phyloP scores from a whole-genome alignment of 2,329 filamentous ascomycete genomes.

The Elsinoe ampelina region DNA sequence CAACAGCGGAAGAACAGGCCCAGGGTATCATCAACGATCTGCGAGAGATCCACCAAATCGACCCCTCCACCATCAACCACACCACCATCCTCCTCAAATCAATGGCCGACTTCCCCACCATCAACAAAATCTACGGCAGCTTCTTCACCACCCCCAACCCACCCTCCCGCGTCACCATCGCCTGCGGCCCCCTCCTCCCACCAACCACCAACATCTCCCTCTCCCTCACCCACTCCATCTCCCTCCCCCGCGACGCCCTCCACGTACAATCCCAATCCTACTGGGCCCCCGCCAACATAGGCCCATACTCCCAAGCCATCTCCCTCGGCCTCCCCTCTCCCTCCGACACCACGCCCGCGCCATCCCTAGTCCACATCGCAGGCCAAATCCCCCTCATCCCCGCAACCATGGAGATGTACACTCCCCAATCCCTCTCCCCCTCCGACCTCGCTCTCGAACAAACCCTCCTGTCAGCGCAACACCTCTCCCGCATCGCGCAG shows the following conservation, averaged over 20 bases:
- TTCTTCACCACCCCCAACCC: constrained; percentile 73
- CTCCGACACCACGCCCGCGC: constrained; percentile 15
- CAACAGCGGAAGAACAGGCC: constrained; percentile 33
- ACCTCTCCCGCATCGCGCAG: constrained; percentile 73
- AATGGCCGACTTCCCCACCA: constrained; percentile 67
- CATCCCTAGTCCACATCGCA: constrained; percentile 55
- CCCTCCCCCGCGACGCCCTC: constrained; percentile 41
- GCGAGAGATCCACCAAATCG: constrained; percentile 20
- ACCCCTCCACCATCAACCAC: constrained; percentile 26
- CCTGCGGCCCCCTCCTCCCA: constrained; percentile 61
- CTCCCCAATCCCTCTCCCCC: constrained; percentile 18
- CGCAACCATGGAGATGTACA: constrained; percentile 57
- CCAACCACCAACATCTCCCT: constrained; percentile 51
- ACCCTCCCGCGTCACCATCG: constrained; percentile 74
- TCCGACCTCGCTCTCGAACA: constrained; percentile 43
- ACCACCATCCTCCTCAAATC: constrained; percentile 61
- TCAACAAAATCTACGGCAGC: constrained; percentile 68
- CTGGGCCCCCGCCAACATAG: constrained; percentile 97
- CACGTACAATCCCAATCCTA: constrained; percentile 92
- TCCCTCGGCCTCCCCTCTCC: constrained; percentile 33
- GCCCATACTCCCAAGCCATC: constrained; percentile 89
- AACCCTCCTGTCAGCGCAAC: constrained; percentile 68
- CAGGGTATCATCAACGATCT: constrained; percentile 32
- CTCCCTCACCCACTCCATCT: constrained; percentile 30
- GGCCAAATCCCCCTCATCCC: constrained; percentile 88